A percentile compares a stretch with the other conserved stretches of the same genome.
phyloP scores from a whole-genome alignment of 257 asterid species.

The Solanum bulbocastanum region DNA sequence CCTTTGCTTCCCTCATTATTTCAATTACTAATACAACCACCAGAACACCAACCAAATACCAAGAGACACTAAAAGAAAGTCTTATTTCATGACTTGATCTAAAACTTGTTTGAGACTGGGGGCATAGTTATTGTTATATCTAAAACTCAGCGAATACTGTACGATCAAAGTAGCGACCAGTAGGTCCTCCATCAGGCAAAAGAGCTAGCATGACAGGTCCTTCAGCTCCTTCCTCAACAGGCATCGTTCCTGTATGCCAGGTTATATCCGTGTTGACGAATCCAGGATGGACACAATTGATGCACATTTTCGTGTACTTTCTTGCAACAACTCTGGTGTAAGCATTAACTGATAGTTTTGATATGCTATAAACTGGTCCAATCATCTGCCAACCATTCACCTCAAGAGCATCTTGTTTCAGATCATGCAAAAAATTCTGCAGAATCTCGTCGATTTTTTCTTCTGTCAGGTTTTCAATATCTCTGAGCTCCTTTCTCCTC shows the following conservation, averaged over 20 bases:
- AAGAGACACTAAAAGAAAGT: not conserved
- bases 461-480: conserved; percentile 46
- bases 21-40: no score
- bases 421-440: conserved; percentile 39
- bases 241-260: conserved; percentile 50
- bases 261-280: no score
- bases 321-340: no score
- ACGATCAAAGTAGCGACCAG: conserved; percentile 61
- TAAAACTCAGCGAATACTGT: conserved; percentile 44
- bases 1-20: no score
- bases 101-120: not conserved
- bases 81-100: not conserved
- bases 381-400: not conserved
- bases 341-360: conserved; percentile 66
- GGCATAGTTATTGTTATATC: not conserved
- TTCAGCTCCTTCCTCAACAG: conserved; percentile 59
- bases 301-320: conserved; percentile 16
- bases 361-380: conserved; percentile 72
- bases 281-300: conserved; percentile 80
- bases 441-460: conserved; percentile 44
- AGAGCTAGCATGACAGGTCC: conserved; percentile 66
- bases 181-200: conserved; percentile 49
- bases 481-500: conserved; percentile 46
- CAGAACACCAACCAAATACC: no score
- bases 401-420: not conserved